Evolutionary conservation across 768 basidiomycete genomes (phyloP).

Genomic region (Rhodotorula graminis): DNA sequence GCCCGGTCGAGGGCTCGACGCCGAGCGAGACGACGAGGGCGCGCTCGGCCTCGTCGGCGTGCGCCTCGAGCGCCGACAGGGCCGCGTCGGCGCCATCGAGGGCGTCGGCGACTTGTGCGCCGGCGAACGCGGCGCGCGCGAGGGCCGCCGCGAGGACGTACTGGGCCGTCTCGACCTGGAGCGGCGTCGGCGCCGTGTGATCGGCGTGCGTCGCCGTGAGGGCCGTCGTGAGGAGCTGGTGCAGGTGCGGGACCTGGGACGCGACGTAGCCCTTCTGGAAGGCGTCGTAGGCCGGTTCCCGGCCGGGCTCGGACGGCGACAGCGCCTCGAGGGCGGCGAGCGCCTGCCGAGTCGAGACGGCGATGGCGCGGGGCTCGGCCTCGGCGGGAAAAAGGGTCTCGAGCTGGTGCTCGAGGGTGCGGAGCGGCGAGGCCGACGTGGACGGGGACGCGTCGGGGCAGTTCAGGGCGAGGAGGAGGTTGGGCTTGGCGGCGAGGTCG

Average conservation of each 20-base stretch:
- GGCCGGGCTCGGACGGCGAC: neutral
- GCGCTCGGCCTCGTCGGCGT: neutral
- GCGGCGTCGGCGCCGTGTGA: neutral
- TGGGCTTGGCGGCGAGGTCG: slow-evolving; percentile 24
- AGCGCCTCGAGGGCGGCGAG: slow-evolving; percentile 20
- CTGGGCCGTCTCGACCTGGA: slow-evolving; percentile 15
- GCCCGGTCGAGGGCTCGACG: slow-evolving; percentile 12
- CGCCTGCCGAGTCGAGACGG: slow-evolving; percentile 27
- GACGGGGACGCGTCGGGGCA: slow-evolving; percentile 4
- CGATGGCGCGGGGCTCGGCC: neutral
- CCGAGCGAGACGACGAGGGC: slow-evolving; percentile 8
- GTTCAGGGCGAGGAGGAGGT: slow-evolving; percentile 29
- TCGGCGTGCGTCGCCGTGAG: neutral
- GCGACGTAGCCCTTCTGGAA: slow-evolving; percentile 27
- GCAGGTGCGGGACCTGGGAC: slow-evolving; percentile 27
- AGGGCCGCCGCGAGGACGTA: slow-evolving; percentile 17
- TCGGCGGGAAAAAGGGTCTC: slow-evolving; percentile 1
- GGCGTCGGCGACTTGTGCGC: slow-evolving; percentile 18
- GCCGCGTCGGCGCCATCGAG: neutral
- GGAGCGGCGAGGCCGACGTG: neutral
- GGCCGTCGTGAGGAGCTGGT: slow-evolving; percentile 1
- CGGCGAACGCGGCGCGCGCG: slow-evolving; percentile 15
- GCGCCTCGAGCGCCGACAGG: slow-evolving; percentile 2
- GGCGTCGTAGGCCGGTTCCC: neutral
- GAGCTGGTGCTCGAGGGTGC: slow-evolving; percentile 20